phyloP scores from a whole-genome alignment of 805 yeast species.

The Metschnikowia corniflorae region DNA sequence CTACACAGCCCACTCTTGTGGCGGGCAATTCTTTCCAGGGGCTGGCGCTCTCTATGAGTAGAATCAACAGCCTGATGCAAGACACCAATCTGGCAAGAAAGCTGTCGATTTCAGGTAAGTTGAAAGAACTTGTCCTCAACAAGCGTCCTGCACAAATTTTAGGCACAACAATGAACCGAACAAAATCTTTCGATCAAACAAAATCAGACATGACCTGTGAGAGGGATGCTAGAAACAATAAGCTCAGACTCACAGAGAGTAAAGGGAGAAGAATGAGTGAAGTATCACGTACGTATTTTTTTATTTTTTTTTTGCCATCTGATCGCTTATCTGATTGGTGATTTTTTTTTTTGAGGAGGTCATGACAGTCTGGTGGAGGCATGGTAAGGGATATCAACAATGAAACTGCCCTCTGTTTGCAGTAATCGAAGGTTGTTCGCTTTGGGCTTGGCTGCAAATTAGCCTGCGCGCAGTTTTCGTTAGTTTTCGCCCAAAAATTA shows the following conservation, averaged over 20 bases:
- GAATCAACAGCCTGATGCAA: conserved; percentile 2
- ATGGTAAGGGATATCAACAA: too few relatives aligned
- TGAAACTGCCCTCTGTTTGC: too few relatives aligned
- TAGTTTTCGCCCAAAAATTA: too few relatives aligned
- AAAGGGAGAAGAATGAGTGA: conserved; percentile 24
- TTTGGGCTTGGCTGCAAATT: too few relatives aligned
- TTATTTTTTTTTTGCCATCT: conserved; percentile 6
- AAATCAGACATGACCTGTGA: conserved; percentile 31
- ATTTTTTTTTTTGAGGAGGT: too few relatives aligned
- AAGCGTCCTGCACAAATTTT: conserved; percentile 1
- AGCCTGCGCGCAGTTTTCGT: too few relatives aligned
- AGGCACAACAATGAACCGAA: conserved; percentile 13
- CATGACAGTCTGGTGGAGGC: too few relatives aligned
- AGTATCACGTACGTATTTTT: conserved; percentile 33
- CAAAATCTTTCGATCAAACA: conserved; percentile 36
- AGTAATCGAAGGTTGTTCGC: too few relatives aligned
- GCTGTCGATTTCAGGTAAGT: conserved; percentile 8
- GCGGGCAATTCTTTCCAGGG: conserved; percentile 4
- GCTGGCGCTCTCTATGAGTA: background rate
- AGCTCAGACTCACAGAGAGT: conserved; percentile 15
- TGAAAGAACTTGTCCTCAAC: conserved; percentile 10
- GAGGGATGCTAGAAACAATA: conserved; percentile 22
- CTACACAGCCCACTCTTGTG: conserved; percentile 14
- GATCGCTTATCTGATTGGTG: too few relatives aligned
- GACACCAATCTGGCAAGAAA: background rate